Evolutionary conservation across 768 basidiomycete genomes (phyloP).

Genomic region (Dioszegia hungarica): DNA sequence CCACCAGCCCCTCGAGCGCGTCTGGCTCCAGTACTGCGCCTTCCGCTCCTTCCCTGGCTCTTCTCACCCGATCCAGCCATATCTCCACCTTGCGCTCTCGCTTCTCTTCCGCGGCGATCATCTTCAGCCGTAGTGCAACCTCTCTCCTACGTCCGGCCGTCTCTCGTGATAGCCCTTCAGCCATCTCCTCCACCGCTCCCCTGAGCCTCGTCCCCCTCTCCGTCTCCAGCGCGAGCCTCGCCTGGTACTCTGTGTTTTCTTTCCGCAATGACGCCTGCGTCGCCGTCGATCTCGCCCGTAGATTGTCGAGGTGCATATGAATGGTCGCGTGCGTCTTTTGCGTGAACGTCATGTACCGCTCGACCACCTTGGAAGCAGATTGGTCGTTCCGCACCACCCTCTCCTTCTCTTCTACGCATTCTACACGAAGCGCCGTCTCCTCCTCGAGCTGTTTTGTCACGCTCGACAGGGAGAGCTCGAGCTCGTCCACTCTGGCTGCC

Average conservation of each 20-base stretch:
- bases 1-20: slow-evolving; percentile 28
- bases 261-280: slow-evolving; percentile 38
- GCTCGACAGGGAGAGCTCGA: slow-evolving; percentile 22
- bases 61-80: slow-evolving; percentile 40
- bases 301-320: slow-evolving; percentile 43
- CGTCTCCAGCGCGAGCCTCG: slow-evolving; percentile 22
- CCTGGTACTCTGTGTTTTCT: slow-evolving; percentile 27
- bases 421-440: slow-evolving; percentile 26
- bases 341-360: slow-evolving; percentile 50
- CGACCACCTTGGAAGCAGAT: slow-evolving; percentile 47
- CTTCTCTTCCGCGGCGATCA: slow-evolving; percentile 35
- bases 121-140: slow-evolving; percentile 40
- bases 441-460: slow-evolving; percentile 20
- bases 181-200: slow-evolving; percentile 40
- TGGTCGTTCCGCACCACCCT: slow-evolving; percentile 38
- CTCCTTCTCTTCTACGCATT: slow-evolving; percentile 25
- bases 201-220: slow-evolving; percentile 23
- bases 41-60: slow-evolving; percentile 26
- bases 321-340: slow-evolving; percentile 48
- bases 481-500: slow-evolving; percentile 24
- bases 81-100: slow-evolving; percentile 29
- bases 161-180: slow-evolving; percentile 42
- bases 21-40: slow-evolving; percentile 38
- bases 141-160: slow-evolving; percentile 47
- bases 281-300: slow-evolving; percentile 36